Base-by-base conservation (phyloP, 768 basidiomycete genomes). In the Boletus barrowsii region DNA sequence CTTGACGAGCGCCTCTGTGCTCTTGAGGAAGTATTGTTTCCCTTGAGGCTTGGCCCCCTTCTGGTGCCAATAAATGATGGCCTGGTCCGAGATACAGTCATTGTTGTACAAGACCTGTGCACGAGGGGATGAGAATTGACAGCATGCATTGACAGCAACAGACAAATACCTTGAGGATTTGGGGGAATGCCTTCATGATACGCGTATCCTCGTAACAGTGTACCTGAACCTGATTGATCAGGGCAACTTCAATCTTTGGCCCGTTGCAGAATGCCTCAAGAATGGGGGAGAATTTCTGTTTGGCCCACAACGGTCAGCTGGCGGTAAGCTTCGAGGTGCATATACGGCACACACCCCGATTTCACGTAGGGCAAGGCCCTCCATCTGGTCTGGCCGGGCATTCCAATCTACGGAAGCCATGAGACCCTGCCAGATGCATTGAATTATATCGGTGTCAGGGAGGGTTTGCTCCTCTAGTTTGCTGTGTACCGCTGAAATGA, bases 131-230 rank as follows among this genome's bases (percentile, higher is more conserved):
- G 44, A 68, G 58, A 47, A 36, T 54, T 22, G 17, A 39, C 0
- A 7, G 4, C 15, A 10, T 36, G 39, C 41, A 43, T 29, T 29
- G 20, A 41, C 8, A 33, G 20, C 10, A 56, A n/a, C 32, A 30
- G 17, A 52, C 26, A 45, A 66, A 29, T 49, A 81, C 93, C 79
- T 98, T 97, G 59, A 99, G 79, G 69, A 98, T 88, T 66, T 94
- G 90, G 44, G 93, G 87, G 79, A 99, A 98, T 9, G 93, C 81
- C 69, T 94, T 94, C 73, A 94, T 95, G 66, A 96, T 82, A 53
- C 91, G 89, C 24, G 93, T 95, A 67, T 98, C 93, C 74, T 96
- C 93, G 72, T 98, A 97, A 72, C 92, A 95, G 75, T 96, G 91
- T 59, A 92, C 80, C 76, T 99, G 96, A 7, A 96, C 92, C 48